Conservation (phyloP, 345 rosid species). For the Acer yangbiense region DNA sequence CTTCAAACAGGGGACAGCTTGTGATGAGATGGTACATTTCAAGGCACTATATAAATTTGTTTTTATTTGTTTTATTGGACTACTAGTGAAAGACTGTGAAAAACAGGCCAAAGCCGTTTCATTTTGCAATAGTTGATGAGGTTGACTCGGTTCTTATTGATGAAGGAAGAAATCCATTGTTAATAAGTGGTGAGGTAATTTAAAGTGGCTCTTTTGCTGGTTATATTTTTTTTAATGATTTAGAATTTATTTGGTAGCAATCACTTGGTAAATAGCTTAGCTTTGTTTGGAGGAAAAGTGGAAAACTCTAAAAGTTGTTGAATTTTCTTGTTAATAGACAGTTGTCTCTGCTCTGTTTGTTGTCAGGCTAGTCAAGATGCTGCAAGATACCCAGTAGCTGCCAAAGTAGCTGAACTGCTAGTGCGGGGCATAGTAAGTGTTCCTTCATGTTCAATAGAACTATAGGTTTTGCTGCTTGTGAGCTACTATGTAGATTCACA, state of each 20-base stretch:
- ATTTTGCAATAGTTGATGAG: slow-evolving; percentile 96
- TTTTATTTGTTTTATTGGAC: slow-evolving; percentile 16
- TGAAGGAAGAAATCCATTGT: slow-evolving; percentile 96
- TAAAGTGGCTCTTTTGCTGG: slow-evolving; percentile 15
- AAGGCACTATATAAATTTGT: slow-evolving; percentile 19
- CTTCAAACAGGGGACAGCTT: slow-evolving; percentile 74
- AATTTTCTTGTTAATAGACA: slow-evolving; percentile 14
- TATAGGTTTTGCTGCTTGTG: slow-evolving; percentile 10
- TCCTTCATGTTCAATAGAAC: slow-evolving; percentile 14
- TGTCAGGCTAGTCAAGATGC: slow-evolving; percentile 89
- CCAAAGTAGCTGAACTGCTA: slow-evolving; percentile 93
- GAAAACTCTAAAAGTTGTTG: slow-evolving; percentile 17
- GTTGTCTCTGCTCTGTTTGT: slow-evolving; percentile 26
- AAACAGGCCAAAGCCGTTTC: slow-evolving; percentile 95
- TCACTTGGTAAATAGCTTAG: not conserved
- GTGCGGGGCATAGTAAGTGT: slow-evolving; percentile 64
- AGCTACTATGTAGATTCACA: slow-evolving; percentile 8
- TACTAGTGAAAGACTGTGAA: slow-evolving; percentile 15
- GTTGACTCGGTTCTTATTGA: slow-evolving; percentile 98
- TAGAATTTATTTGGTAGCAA: slow-evolving; percentile 8
- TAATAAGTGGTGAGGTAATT: slow-evolving; percentile 95
- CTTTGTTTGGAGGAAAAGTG: not conserved
- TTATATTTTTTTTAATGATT: not conserved
- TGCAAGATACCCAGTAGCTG: slow-evolving; percentile 94
- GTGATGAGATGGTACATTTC: slow-evolving; percentile 90